Base-by-base conservation (phyloP, 23 red algal genomes). In the Chondrus crispus region DNA sequence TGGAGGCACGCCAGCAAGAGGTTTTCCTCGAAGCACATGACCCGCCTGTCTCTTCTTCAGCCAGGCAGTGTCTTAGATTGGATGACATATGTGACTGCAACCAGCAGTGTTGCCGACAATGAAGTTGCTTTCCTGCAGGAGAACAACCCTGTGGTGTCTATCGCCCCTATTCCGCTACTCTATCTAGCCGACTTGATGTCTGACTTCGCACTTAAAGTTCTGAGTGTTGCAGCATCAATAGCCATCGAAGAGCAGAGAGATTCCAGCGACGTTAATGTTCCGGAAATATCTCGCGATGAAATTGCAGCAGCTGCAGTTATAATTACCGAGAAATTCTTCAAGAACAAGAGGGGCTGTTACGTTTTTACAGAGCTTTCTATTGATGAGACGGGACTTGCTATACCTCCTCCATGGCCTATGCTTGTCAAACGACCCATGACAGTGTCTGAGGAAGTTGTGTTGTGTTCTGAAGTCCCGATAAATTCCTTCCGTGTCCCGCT, bases 1-100 rank as follows among this genome's bases (percentile, higher is more conserved):
- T 87, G 84, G 84, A 26, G 69, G 3, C 84, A 87, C 24, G 84
- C 84, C n/a, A 51, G 53, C 14, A 54, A 87, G 35, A 75, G 24
- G 20, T 87, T 74, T 46, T 74, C 84, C 24, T 62, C 50, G 5
- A 46, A 74, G 47, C 64, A 54, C 8, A 20, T 87, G 43, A 66
- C 84, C 32, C 84, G 84, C 44, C 55, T 41, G 46, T 62, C 84
- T 4, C 29, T 87, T 62, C 71, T 87, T 33, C 45, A 74, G 14
- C 22, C 62, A n/a, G 66, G 74, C 7, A 10, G 60, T n/a, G 18
- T 87, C 30, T 46, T 87, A 28, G 84, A 87, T 29, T 87, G 84
- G 84, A 22, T 87, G 5, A 68, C 64, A n/a, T 75, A 87, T 74
- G 84, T 53, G 9, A 54, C 66, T 38, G 9, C 35, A 32, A 32